phyloP scores from a whole-genome alignment of 371 early-diverging fungal genomes.

The Mucor lusitanicus region DNA sequence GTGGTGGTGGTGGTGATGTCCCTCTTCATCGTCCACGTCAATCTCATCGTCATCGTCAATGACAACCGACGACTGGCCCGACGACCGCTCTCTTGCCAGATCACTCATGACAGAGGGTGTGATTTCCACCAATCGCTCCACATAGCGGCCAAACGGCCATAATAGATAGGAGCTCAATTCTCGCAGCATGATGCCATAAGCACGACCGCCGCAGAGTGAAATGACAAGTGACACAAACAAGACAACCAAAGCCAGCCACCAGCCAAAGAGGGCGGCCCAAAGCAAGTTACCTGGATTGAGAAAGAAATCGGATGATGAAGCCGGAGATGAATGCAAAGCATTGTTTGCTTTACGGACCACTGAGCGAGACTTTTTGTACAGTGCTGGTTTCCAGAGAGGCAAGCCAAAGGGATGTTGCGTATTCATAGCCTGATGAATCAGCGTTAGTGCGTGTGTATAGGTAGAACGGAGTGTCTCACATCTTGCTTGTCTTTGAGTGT shows the following conservation, averaged over 20 bases:
- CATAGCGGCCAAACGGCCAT: conserved; percentile 96
- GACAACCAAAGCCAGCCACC: conserved; percentile 83
- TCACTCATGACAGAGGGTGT: conserved; percentile 24
- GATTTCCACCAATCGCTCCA: conserved; percentile 56
- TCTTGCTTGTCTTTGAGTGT: conserved; percentile 72
- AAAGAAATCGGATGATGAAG: conserved; percentile 63
- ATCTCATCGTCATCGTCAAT: conserved; percentile 22
- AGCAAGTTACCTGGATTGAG: conserved; percentile 85
- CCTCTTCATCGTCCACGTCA: conserved; percentile 20
- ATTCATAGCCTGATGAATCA: conserved; percentile 67
- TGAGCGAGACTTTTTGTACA: conserved; percentile 93
- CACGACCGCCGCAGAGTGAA: conserved; percentile 55
- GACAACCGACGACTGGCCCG: conserved; percentile 7
- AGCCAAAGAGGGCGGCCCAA: conserved; percentile 89
- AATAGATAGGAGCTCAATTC: conserved; percentile 79
- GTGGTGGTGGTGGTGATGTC: conserved; percentile 6
- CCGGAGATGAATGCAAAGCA: conserved; percentile 83
- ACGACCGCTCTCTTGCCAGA: conserved; percentile 13
- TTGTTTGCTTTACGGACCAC: conserved; percentile 80
- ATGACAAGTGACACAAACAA: conserved; percentile 58
- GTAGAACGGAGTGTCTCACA: conserved; percentile 20
- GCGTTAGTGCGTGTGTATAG: neutral
- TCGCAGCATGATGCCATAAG: conserved; percentile 64
- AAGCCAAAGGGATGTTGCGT: conserved; percentile 93
- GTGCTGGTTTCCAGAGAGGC: conserved; percentile 95